Evolutionary conservation across 805 yeast species (phyloP).

Genomic region (Teunomyces aglyptinius): DNA sequence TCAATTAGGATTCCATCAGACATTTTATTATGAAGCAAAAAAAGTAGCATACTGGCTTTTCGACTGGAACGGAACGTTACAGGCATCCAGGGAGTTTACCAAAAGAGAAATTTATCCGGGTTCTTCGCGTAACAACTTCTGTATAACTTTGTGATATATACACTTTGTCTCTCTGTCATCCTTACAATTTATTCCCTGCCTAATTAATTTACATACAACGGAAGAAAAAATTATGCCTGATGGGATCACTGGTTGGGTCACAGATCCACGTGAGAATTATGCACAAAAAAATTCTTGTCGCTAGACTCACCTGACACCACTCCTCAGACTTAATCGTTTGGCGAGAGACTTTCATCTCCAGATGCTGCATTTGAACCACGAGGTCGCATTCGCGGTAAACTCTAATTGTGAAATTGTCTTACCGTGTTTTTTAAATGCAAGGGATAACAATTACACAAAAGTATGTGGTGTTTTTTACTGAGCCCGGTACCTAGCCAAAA

Average conservation of each 20-base stretch:
- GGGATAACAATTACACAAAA: too few species aligned
- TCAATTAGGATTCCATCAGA: constrained; percentile 56
- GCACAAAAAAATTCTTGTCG: too few species aligned
- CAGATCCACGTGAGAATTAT: too few species aligned
- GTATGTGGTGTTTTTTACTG: background rate
- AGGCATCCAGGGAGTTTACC: constrained; percentile 14
- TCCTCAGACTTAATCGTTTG: too few species aligned
- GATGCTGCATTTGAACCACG: too few species aligned
- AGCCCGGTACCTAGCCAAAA: background rate
- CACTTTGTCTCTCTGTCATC: background rate
- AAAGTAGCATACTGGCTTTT: constrained; percentile 76
- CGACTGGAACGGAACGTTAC: constrained; percentile 40
- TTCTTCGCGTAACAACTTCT: constrained; percentile 65
- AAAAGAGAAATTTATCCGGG: constrained; percentile 60
- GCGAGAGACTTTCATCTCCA: too few species aligned
- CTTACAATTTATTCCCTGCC: background rate
- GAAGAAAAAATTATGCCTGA: too few species aligned
- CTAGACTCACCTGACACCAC: too few species aligned
- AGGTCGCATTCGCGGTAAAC: too few species aligned
- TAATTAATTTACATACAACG: background rate
- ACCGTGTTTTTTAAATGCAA: too few species aligned
- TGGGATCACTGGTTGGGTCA: too few species aligned
- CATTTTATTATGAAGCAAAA: constrained; percentile 54
- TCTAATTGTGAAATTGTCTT: too few species aligned
- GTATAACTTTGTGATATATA: constrained; percentile 31